Percentiles rank a stretch among this genome's conserved stretches.
Conservation (phyloP, 2,329 filamentous ascomycete genomes). For the Remersonia thermophila region DNA sequence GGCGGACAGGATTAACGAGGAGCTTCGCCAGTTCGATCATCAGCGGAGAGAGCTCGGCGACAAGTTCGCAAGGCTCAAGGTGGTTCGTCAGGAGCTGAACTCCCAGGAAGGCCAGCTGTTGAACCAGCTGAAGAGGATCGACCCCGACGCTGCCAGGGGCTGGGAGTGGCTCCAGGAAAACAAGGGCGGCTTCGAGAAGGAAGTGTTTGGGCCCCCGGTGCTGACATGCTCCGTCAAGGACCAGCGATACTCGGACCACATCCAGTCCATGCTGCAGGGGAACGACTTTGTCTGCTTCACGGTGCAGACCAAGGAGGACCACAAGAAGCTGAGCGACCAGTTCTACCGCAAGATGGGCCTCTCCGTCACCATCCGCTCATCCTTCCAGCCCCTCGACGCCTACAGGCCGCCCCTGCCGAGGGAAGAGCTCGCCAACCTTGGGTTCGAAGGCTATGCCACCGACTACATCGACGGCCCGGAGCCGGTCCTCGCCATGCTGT, state of each 20-base stretch:
- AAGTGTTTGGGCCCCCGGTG: constrained; percentile 71
- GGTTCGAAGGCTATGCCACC: constrained; percentile 68
- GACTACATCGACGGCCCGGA: constrained; percentile 72
- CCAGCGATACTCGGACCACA: constrained; percentile 45
- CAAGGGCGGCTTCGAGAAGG: constrained; percentile 53
- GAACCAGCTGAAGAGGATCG: constrained; percentile 47
- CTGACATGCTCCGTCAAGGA: constrained; percentile 71
- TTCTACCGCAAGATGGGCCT: constrained; percentile 53
- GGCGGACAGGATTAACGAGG: constrained; percentile 22
- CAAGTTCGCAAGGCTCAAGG: constrained; percentile 24
- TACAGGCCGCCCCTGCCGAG: constrained; percentile 43
- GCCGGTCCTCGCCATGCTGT: constrained; percentile 79
- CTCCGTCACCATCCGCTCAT: constrained; percentile 59
- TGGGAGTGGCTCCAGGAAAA: constrained; percentile 78
- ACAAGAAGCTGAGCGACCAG: constrained; percentile 55
- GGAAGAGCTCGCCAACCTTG: constrained; percentile 43
- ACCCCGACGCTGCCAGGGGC: constrained; percentile 52
- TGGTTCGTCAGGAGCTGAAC: constrained; percentile 47
- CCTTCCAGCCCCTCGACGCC: constrained; percentile 37
- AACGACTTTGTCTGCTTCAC: constrained; percentile 59
- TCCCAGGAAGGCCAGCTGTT: constrained; percentile 66
- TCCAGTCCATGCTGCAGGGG: constrained; percentile 38
- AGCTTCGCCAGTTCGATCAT: too few species aligned
- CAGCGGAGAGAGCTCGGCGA: too few species aligned
- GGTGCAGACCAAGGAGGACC: constrained; percentile 62